Conservation (phyloP, 495 filamentous ascomycete species). For the Penicillium herquei region DNA sequence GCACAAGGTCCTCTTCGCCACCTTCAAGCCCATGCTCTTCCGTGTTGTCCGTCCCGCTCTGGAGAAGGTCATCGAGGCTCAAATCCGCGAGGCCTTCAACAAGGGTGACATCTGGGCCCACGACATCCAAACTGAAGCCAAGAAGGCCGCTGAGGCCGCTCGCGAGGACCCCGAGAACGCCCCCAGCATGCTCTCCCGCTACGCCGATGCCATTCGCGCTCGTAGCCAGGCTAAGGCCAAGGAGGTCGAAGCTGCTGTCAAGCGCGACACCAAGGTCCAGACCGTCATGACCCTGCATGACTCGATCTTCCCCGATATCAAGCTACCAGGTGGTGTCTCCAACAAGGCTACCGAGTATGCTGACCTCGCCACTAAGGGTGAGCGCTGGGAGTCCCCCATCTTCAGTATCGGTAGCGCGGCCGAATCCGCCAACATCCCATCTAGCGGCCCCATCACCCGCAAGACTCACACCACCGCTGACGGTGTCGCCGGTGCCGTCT, state of each 20-base stretch:
- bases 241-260: slow-evolving; percentile 57
- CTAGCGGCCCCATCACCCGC: slow-evolving; percentile 59
- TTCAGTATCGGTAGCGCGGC: slow-evolving; percentile 83
- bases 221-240: slow-evolving; percentile 70
- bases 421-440: slow-evolving; percentile 68
- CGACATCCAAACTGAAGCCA: slow-evolving; percentile 77
- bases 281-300: slow-evolving; percentile 86
- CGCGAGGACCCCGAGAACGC: slow-evolving; percentile 71
- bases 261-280: slow-evolving; percentile 67
- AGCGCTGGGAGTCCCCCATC: slow-evolving; percentile 92
- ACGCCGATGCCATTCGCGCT: slow-evolving; percentile 72
- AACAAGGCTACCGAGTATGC: slow-evolving; percentile 95
- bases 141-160: slow-evolving; percentile 65
- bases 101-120: slow-evolving; percentile 68
- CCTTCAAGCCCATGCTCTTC: slow-evolving; percentile 87
- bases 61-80: slow-evolving; percentile 83
- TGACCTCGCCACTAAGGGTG: slow-evolving; percentile 80
- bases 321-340: slow-evolving; percentile 85
- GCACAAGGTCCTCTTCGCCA: slow-evolving; percentile 84
- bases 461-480: slow-evolving; percentile 55
- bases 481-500: slow-evolving; percentile 12
- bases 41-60: slow-evolving; percentile 79
- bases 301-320: slow-evolving; percentile 84
- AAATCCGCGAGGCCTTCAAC: slow-evolving; percentile 74
- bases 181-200: slow-evolving; percentile 84